Evolutionary conservation across 352 stramenopile species (phyloP), one percentile per base, ranked within the genome.

Genomic region (Phytophthora sp.): DNA sequence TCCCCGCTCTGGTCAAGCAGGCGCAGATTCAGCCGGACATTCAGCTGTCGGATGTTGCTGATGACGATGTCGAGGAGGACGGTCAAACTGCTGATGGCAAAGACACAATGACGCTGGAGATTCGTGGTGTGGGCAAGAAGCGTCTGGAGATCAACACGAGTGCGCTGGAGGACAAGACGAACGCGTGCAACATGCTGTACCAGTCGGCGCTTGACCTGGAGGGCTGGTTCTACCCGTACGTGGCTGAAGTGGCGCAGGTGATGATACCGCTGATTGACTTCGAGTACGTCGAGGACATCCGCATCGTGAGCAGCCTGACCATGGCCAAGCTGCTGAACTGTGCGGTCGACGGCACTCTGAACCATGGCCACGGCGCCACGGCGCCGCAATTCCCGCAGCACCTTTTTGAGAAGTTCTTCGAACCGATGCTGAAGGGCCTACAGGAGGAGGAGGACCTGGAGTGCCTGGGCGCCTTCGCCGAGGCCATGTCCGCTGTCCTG

Each of bases 171-270:
- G 87, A 94, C 48, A 96, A 96, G 82, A 83, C 79, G 20, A 92
- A 93, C 51, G 87, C 85, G 27, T 91, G 87, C 63, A 93, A 96
- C 72, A 96, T 96, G 87, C 70, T 96, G 4, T 96, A 94, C 71
- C 87, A 96, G 69, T 90, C 75, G 37, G 87, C 87, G 11, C 66
- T 94, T 44, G 87, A 96, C 57, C 66, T 96, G 15, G 64, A 94
- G 57, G 87, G 87, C 13, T 81, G 75, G 38, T 94, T 96, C 67
- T 91, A 92, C 54, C 80, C 84, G 27, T 94, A 94, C 79, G 71
- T 96, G n/a, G 72, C 82, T 6, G 72, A 91, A 39, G 84, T 92
- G 5, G 78, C 87, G 9, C 64, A 87, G 51, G 82, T 92, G 28
- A 65, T 96, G 63, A 76, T 94, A 48, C 84, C 87, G 54, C 62